These are phyloP conservation scores for Friedmanniomyces endolithicus DNA, from an alignment of 495 filamentous ascomycete genomes.

Conservation along the genomic window DNA sequence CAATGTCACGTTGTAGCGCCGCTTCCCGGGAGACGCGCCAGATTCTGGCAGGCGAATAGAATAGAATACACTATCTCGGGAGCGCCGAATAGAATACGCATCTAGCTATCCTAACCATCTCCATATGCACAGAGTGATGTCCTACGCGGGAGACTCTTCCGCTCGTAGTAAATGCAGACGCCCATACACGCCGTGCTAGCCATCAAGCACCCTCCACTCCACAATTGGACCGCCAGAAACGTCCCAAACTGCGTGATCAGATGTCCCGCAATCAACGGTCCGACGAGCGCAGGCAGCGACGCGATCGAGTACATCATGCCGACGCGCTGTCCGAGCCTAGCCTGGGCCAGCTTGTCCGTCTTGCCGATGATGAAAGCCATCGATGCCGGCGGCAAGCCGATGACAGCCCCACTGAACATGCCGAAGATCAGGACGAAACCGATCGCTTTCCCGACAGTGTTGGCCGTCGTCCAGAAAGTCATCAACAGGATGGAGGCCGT, in stretches of 20 bases:
- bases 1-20: too few species aligned
- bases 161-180: neutral
- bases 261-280: slow-evolving; percentile 32
- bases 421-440: slow-evolving; percentile 35
- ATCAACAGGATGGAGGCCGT: slow-evolving; percentile 28
- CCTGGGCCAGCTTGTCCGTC: slow-evolving; percentile 6
- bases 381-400: slow-evolving; percentile 33
- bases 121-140: too few species aligned
- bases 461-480: slow-evolving; percentile 28
- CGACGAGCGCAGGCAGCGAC: slow-evolving; percentile 29
- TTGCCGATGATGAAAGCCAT: slow-evolving; percentile 31
- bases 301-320: slow-evolving; percentile 36
- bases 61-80: too few species aligned
- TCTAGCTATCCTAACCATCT: too few species aligned
- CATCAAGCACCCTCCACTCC: slow-evolving; percentile 26
- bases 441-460: slow-evolving; percentile 22
- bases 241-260: slow-evolving; percentile 22
- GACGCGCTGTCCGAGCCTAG: slow-evolving; percentile 33
- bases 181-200: slow-evolving; percentile 24
- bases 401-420: slow-evolving; percentile 29
- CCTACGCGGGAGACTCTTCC: too few species aligned
- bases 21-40: too few species aligned
- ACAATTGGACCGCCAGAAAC: slow-evolving; percentile 26
- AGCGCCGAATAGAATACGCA: too few species aligned
- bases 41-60: too few species aligned